A percentile compares a stretch with the other conserved stretches of the same genome.
phyloP scores from a whole-genome alignment of 169 alveolate species.

The Neospora caninum region DNA sequence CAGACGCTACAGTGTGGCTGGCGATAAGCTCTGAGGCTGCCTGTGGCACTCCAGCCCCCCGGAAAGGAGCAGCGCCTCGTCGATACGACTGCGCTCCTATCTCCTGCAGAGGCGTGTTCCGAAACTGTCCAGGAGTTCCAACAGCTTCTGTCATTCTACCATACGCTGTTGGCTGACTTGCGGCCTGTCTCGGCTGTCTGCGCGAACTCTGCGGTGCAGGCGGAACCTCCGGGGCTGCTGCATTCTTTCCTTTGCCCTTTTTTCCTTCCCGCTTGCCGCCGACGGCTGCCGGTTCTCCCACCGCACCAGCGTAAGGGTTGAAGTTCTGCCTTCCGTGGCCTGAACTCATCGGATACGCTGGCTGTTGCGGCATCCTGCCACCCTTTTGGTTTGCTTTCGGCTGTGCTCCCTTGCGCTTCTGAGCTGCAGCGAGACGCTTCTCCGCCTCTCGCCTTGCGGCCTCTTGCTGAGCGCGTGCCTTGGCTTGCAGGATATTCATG shows the following conservation, averaged over 20 bases:
- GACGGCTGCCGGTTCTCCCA: background rate
- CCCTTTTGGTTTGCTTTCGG: background rate
- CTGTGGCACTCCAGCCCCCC: background rate
- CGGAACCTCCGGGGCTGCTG: background rate
- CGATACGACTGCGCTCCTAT: background rate
- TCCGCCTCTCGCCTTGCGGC: constrained; percentile 14
- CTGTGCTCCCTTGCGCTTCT: background rate
- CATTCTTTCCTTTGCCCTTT: constrained; percentile 34
- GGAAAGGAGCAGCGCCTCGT: background rate
- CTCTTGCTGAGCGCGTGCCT: constrained; percentile 17
- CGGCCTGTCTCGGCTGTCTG: background rate
- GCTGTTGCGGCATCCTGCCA: background rate
- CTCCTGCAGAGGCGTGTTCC: background rate
- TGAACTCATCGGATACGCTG: background rate
- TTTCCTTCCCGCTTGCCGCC: constrained; percentile 22
- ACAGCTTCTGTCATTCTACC: no score
- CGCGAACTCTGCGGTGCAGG: background rate
- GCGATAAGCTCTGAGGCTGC: background rate
- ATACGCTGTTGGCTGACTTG: background rate
- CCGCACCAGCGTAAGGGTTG: background rate
- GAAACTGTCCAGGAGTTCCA: background rate
- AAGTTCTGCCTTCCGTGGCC: background rate
- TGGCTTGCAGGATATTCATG: background rate
- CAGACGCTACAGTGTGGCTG: background rate
- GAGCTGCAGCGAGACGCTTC: constrained; percentile 12